Evolutionary conservation across 2,329 filamentous ascomycete genomes (phyloP).

Genomic region (Cercospora beticola): DNA sequence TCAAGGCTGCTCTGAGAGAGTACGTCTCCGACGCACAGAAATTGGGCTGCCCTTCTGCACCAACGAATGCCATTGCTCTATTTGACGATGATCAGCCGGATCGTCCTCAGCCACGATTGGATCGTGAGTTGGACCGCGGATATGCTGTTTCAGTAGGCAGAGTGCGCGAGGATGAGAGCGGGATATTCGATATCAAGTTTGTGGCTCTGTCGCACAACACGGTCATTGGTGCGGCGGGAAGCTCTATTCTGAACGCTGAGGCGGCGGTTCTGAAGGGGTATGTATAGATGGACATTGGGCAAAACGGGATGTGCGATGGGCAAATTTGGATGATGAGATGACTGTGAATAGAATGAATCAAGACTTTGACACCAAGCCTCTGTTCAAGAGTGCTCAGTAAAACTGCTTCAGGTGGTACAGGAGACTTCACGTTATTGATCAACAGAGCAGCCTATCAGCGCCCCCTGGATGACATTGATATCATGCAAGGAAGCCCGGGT

Average conservation of each 20-base stretch:
- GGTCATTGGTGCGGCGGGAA: constrained; percentile 93
- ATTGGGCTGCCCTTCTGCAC: constrained; percentile 84
- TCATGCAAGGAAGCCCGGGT: no score
- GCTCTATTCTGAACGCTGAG: constrained; percentile 91
- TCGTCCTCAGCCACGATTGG: constrained; percentile 85
- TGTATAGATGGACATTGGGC: constrained; percentile 4
- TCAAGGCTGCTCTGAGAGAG: constrained; percentile 73
- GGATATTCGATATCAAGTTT: constrained; percentile 93
- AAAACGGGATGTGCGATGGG: background rate
- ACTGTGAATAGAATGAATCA: background rate
- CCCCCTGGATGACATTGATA: background rate
- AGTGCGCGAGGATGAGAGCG: constrained; percentile 79
- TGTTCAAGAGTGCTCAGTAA: background rate
- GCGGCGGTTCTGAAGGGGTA: constrained; percentile 87
- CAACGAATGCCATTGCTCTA: constrained; percentile 75
- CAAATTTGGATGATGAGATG: background rate
- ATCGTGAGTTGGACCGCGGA: constrained; percentile 78
- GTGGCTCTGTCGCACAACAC: constrained; percentile 89
- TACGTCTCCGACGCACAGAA: constrained; percentile 81
- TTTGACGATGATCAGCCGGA: constrained; percentile 75
- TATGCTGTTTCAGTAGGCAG: constrained; percentile 91
- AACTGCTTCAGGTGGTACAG: background rate
- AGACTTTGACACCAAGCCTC: background rate
- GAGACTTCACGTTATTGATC: background rate
- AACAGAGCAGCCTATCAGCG: background rate